A percentile compares a stretch with the other conserved stretches of the same genome.
phyloP scores from a whole-genome alignment of 1,284 basidiomycete species.

The Heterobasidion irregulare region DNA sequence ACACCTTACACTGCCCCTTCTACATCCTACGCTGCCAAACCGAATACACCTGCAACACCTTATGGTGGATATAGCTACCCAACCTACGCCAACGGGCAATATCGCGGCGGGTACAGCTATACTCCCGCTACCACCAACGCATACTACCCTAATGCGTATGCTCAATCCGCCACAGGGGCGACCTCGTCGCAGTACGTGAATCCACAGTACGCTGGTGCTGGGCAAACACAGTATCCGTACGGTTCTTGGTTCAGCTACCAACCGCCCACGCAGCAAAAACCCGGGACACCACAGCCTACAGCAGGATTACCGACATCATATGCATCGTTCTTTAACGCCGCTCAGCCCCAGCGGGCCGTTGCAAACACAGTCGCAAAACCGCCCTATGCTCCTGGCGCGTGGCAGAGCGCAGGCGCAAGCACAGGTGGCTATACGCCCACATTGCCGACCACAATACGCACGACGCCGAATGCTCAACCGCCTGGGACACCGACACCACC shows the following conservation, averaged over 20 bases:
- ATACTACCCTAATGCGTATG: slow-evolving; percentile 18
- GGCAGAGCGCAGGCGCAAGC: slow-evolving; percentile 7
- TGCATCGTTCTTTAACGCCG: slow-evolving; percentile 26
- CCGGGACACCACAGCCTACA: slow-evolving; percentile 22
- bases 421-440: slow-evolving; percentile 20
- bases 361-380: slow-evolving; percentile 36
- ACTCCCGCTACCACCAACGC: slow-evolving; percentile 14
- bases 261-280: slow-evolving; percentile 7
- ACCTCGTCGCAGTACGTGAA: slow-evolving; percentile 11
- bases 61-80: slow-evolving; percentile 19
- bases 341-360: slow-evolving; percentile 34
- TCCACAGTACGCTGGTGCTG: slow-evolving; percentile 14
- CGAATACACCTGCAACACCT: slow-evolving; percentile 7
- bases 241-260: slow-evolving; percentile 23
- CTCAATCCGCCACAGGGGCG: slow-evolving; percentile 6
- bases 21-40: slow-evolving; percentile 1
- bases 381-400: slow-evolving; percentile 17
- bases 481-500: slow-evolving; percentile 18
- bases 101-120: slow-evolving; percentile 21
- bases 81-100: slow-evolving; percentile 16
- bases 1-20: slow-evolving; percentile 3
- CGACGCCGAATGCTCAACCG: slow-evolving; percentile 11
- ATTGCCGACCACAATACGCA: slow-evolving; percentile 31
- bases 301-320: slow-evolving; percentile 28
- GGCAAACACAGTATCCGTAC: slow-evolving; percentile 26